These are phyloP conservation scores for Scutellaria minor DNA, from an alignment of 257 asterid species.

Conservation along the genomic window DNA sequence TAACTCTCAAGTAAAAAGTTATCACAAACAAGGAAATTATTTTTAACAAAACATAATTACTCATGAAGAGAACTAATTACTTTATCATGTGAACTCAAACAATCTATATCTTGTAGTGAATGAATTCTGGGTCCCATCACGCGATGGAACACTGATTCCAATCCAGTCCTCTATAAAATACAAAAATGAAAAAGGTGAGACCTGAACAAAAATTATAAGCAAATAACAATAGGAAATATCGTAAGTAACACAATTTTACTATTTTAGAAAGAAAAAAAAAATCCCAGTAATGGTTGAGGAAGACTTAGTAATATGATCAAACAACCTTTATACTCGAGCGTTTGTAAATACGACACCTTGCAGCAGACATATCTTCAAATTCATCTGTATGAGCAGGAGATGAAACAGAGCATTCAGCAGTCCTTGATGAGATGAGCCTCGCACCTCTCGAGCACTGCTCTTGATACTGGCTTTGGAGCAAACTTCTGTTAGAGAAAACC, in stretches of 20 bases:
- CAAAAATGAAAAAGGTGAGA: constrained; percentile 29
- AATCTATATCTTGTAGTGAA: constrained; percentile 62
- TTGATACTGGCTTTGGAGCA: constrained; percentile 62
- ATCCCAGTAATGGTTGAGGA: constrained; percentile 9
- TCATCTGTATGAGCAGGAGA: constrained; percentile 52
- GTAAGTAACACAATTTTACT: background rate
- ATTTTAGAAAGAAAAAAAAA: background rate
- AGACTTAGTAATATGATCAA: constrained; percentile 26
- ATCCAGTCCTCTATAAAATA: constrained; percentile 50
- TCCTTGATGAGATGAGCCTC: constrained; percentile 63
- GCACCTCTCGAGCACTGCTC: constrained; percentile 64
- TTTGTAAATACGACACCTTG: constrained; percentile 78
- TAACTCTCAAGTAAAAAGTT: constrained; percentile 9
- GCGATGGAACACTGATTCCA: constrained; percentile 70
- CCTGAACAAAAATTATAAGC: constrained; percentile 10
- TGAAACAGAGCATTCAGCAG: constrained; percentile 55
- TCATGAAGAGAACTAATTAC: constrained; percentile 46
- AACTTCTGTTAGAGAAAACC: constrained; percentile 61
- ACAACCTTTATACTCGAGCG: constrained; percentile 60
- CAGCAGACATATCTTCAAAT: constrained; percentile 71
- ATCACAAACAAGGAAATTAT: background rate
- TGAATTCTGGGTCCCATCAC: constrained; percentile 82
- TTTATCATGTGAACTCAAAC: constrained; percentile 51
- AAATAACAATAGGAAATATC: background rate
- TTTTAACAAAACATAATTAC: constrained; percentile 1